Evolutionary conservation across 352 stramenopile genomes (phyloP).

Genomic region (Pythium volutum): DNA sequence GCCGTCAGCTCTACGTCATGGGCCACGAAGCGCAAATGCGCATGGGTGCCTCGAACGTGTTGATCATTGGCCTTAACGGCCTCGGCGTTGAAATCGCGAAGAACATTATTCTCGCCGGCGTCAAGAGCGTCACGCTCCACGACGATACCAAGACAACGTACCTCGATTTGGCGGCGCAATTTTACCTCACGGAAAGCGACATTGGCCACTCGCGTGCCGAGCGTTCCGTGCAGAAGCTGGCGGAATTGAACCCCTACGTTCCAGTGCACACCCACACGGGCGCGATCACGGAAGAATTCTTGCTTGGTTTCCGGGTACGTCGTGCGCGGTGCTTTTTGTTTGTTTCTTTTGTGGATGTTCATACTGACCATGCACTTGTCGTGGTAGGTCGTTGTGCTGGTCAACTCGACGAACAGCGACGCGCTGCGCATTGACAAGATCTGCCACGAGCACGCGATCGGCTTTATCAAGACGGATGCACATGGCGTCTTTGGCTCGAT

Average conservation of each 20-base stretch:
- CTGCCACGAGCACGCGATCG: slow-evolving; percentile 81
- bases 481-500: slow-evolving; percentile 94
- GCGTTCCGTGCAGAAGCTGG: slow-evolving; percentile 86
- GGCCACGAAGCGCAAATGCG: slow-evolving; percentile 97
- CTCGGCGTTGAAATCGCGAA: slow-evolving; percentile 98
- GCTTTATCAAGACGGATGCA: slow-evolving; percentile 92
- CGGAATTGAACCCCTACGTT: slow-evolving; percentile 98
- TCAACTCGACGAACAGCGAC: slow-evolving; percentile 72
- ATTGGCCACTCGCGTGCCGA: slow-evolving; percentile 85
- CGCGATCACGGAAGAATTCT: slow-evolving; percentile 64
- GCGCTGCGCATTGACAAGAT: slow-evolving; percentile 78
- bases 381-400: slow-evolving; percentile 74
- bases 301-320: slow-evolving; percentile 72
- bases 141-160: slow-evolving; percentile 85
- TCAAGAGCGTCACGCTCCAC: slow-evolving; percentile 94
- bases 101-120: slow-evolving; percentile 97
- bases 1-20: slow-evolving; percentile 99
- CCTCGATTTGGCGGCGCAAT: slow-evolving; percentile 94
- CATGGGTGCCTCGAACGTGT: slow-evolving; percentile 94
- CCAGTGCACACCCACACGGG: slow-evolving; percentile 65
- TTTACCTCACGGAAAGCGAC: slow-evolving; percentile 92
- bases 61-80: slow-evolving; percentile 95
- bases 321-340: neutral
- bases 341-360: neutral
- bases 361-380: neutral